phyloP scores from a whole-genome alignment of 164 flowering plant species.

The Protea cynaroides region DNA sequence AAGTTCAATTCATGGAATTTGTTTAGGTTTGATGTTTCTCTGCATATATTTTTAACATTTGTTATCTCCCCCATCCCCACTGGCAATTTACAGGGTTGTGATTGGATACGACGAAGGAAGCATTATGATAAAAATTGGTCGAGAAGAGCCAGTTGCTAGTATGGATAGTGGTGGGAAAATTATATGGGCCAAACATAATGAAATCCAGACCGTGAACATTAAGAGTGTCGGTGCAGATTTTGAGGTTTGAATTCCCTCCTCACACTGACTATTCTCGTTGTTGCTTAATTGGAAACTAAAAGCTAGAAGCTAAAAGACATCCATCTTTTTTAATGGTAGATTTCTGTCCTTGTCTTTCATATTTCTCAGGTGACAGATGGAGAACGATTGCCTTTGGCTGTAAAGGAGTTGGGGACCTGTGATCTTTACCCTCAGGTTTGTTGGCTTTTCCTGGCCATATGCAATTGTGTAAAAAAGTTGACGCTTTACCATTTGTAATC shows the following conservation, averaged over 20 bases:
- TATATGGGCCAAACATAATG: conserved; percentile 98
- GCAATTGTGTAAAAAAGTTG: neutral
- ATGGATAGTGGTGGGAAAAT: conserved; percentile 97
- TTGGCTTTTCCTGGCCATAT: conserved; percentile 3
- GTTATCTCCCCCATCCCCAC: neutral
- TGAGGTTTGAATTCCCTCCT: conserved; percentile 50
- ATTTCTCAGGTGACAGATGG: conserved; percentile 79
- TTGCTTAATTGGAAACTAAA: neutral
- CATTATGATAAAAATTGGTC: conserved; percentile 88
- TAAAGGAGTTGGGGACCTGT: conserved; percentile 94
- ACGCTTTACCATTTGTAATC: neutral
- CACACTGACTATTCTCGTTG: neutral
- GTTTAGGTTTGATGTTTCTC: no score
- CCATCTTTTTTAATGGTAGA: neutral
- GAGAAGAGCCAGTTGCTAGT: conserved; percentile 94
- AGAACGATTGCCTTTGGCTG: conserved; percentile 92
- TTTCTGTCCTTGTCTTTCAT: neutral
- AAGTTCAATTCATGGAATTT: no score
- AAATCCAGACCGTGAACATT: conserved; percentile 91
- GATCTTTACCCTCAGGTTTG: conserved; percentile 96
- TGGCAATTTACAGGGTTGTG: conserved; percentile 49
- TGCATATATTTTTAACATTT: neutral
- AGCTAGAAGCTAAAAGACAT: neutral
- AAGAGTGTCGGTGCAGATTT: conserved; percentile 90
- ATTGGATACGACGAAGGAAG: conserved; percentile 98